phyloP scores from a whole-genome alignment of 2,329 filamentous ascomycete species.

The Colletotrichum lindemuthianum region DNA sequence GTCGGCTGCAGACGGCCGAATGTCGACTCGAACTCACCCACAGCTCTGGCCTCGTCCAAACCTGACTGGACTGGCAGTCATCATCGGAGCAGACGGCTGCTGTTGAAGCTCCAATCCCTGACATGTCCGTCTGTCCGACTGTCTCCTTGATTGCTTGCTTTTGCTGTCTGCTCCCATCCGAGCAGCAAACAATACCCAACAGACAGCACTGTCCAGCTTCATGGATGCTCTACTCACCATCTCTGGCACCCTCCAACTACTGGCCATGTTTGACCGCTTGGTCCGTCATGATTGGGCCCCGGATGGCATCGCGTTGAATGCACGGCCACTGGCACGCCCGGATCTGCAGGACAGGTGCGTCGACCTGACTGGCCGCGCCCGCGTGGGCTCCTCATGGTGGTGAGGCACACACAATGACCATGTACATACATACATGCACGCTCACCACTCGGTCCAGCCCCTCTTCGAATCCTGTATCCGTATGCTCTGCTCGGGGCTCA shows the following conservation, averaged over 20 bases:
- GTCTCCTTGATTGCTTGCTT: too few species aligned
- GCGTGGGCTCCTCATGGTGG: neutral
- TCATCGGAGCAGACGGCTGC: too few species aligned
- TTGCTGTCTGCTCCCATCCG: too few species aligned
- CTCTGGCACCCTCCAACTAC: constrained; percentile 2
- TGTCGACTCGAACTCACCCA: too few species aligned
- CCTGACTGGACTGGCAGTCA: too few species aligned
- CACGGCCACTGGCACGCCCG: constrained; percentile 30
- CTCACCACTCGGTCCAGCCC: constrained; percentile 6
- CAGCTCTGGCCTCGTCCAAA: too few species aligned
- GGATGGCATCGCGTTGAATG: constrained; percentile 10
- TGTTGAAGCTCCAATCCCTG: too few species aligned
- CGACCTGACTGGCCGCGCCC: constrained; percentile 22
- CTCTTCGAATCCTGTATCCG: neutral
- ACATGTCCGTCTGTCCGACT: too few species aligned
- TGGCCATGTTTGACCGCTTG: constrained; percentile 14
- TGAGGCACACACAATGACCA: too few species aligned
- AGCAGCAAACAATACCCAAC: neutral
- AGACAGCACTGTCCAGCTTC: neutral
- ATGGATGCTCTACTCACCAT: neutral
- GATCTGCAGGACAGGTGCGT: constrained; percentile 29
- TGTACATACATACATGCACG: neutral
- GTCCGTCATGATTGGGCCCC: constrained; percentile 27
- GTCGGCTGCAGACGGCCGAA: too few species aligned
- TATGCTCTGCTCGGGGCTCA: neutral